A percentile compares a stretch with the other conserved stretches of the same genome.
Evolutionary conservation across 1,284 basidiomycete species (phyloP).

Genomic region (Leccinum subfulvum): DNA sequence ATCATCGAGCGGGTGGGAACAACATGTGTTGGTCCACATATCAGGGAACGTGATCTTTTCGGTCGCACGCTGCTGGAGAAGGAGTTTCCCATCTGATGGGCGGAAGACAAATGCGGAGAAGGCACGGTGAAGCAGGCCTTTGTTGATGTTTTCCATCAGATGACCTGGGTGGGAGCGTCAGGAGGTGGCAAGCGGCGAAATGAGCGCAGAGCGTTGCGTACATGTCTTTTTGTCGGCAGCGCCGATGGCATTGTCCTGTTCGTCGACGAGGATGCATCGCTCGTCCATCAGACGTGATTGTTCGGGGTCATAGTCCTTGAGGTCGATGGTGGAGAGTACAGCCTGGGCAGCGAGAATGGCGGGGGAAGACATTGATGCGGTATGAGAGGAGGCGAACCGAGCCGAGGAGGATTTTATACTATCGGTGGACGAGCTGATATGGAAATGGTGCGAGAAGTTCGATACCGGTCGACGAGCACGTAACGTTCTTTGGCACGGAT

Average conservation of each 20-base stretch:
- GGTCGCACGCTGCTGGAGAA: constrained; percentile 91
- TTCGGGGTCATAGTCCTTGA: constrained; percentile 76
- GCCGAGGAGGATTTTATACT: constrained; percentile 10
- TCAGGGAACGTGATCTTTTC: constrained; percentile 99
- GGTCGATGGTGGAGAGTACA: constrained; percentile 67
- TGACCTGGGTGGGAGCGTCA: constrained; percentile 55
- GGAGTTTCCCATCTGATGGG: constrained; percentile 90
- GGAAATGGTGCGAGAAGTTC: not conserved
- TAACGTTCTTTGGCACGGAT: not conserved
- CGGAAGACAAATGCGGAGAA: constrained; percentile 98
- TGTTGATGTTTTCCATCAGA: constrained; percentile 96
- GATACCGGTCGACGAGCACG: not conserved
- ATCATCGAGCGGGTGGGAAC: constrained; percentile 95
- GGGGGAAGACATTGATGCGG: constrained; percentile 47
- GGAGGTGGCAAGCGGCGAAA: not conserved
- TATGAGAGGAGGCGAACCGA: constrained; percentile 9
- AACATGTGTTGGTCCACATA: constrained; percentile 99
- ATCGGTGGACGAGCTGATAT: not conserved
- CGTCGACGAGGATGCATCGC: constrained; percentile 92
- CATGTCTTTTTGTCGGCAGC: constrained; percentile 98
- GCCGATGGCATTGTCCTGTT: constrained; percentile 85
- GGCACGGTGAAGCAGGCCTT: constrained; percentile 93
- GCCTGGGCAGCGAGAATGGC: constrained; percentile 60
- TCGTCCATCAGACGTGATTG: constrained; percentile 95
- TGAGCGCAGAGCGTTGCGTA: constrained; percentile 40